Evolutionary conservation across 1,284 basidiomycete species (phyloP).

Genomic region (Puccinia hordei): DNA sequence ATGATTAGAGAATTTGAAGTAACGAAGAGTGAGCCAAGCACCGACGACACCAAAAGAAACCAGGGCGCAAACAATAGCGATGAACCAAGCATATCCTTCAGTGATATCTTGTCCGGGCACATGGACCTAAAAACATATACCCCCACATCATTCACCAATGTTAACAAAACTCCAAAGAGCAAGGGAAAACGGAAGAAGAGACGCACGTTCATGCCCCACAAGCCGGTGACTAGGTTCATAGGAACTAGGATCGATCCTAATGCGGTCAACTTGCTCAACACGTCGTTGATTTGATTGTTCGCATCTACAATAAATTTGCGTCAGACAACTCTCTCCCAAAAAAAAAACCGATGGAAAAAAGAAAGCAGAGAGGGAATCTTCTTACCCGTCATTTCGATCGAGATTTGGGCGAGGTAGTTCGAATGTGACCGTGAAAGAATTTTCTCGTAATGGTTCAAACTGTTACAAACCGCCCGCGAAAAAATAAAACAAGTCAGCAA

Average conservation of each 20-base stretch:
- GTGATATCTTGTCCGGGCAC: constrained; percentile 77
- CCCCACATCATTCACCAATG: background rate
- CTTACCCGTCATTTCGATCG: constrained; percentile 77
- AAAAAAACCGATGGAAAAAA: too few relatives aligned
- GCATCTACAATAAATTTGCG: too few relatives aligned
- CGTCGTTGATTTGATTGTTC: constrained; percentile 99
- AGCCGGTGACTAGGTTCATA: constrained; percentile 64
- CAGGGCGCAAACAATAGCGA: constrained; percentile 54
- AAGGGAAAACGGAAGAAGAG: background rate
- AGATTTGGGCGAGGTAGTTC: constrained; percentile 98
- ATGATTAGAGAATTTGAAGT: constrained; percentile 43
- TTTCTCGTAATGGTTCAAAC: constrained; percentile 95
- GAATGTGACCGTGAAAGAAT: constrained; percentile 97
- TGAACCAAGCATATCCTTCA: constrained; percentile 59
- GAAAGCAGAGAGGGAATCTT: background rate
- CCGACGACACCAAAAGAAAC: constrained; percentile 54
- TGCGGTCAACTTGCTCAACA: constrained; percentile 95
- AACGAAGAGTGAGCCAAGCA: constrained; percentile 54
- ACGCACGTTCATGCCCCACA: constrained; percentile 81
- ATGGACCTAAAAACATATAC: constrained; percentile 62
- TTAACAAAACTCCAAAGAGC: too few relatives aligned
- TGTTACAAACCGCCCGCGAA: too few relatives aligned
- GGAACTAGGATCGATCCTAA: constrained; percentile 91
- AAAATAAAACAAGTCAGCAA: too few relatives aligned
- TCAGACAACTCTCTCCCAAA: too few relatives aligned